Evolutionary conservation across 106 monocot genomes (phyloP).

Genomic region (Allium cepa): DNA sequence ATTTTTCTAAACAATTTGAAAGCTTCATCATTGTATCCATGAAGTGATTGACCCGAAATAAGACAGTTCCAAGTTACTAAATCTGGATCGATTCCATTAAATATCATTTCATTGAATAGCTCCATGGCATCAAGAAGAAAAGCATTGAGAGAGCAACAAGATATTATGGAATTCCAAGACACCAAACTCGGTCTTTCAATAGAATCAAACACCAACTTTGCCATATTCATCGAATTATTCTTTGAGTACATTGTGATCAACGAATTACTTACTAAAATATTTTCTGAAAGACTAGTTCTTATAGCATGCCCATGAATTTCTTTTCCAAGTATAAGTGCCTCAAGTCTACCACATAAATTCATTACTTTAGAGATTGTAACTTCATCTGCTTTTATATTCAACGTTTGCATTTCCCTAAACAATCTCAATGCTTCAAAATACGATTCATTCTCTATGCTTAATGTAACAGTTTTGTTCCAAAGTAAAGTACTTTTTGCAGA

Average conservation of each 20-base stretch:
- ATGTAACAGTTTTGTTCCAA: conserved; percentile 39
- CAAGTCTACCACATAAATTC: conserved; percentile 32
- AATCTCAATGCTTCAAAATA: conserved; percentile 19
- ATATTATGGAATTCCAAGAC: conserved; percentile 64
- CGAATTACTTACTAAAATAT: conserved; percentile 30
- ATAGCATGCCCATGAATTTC: conserved; percentile 31
- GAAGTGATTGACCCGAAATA: conserved; percentile 38
- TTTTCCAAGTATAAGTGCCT: conserved; percentile 28
- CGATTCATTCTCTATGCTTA: conserved; percentile 24
- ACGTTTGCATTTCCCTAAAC: conserved; percentile 32
- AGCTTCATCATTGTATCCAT: conserved; percentile 20
- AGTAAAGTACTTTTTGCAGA: conserved; percentile 13
- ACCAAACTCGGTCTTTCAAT: conserved; percentile 24
- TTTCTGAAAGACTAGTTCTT: conserved; percentile 5
- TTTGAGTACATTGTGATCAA: conserved; percentile 60
- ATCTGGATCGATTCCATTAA: conserved; percentile 29
- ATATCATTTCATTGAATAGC: conserved; percentile 28
- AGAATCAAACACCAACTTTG: conserved; percentile 36
- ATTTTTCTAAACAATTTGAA: conserved; percentile 30
- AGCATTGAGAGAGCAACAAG: conserved; percentile 40
- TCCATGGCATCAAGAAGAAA: conserved; percentile 35
- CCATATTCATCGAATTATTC: conserved; percentile 23
- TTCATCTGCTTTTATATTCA: conserved; percentile 21
- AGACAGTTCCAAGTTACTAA: conserved; percentile 55
- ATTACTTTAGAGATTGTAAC: conserved; percentile 31